Evolutionary conservation across 2,329 filamentous ascomycete species (phyloP).

Genomic region (Zarea fungicola): DNA sequence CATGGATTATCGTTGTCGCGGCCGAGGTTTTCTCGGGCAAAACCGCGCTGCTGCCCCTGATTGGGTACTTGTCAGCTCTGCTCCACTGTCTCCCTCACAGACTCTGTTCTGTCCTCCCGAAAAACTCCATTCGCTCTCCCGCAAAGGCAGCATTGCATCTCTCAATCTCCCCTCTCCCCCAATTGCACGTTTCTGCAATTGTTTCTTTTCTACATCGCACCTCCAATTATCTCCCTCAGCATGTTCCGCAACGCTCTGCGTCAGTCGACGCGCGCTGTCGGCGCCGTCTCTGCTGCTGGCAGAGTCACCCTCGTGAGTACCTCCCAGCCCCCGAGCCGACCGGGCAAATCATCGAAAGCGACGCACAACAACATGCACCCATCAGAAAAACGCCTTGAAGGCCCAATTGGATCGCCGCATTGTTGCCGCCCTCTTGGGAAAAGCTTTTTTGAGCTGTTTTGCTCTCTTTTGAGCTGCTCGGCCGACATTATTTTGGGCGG

Average conservation of each 20-base stretch:
- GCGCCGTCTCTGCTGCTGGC: slow-evolving; percentile 86
- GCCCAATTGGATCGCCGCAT: slow-evolving; percentile 32
- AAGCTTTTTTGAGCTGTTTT: slow-evolving; percentile 33
- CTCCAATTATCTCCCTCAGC: slow-evolving; percentile 48
- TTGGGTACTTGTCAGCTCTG: slow-evolving; percentile 30
- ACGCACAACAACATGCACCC: slow-evolving; percentile 30
- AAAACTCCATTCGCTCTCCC: slow-evolving; percentile 42
- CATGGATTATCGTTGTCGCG: slow-evolving; percentile 33
- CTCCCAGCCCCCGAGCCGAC: slow-evolving; percentile 36
- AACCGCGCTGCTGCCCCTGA: slow-evolving; percentile 30
- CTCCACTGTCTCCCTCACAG: slow-evolving; percentile 38
- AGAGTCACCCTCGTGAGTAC: slow-evolving; percentile 91
- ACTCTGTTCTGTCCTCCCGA: slow-evolving; percentile 37
- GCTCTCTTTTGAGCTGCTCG: slow-evolving; percentile 18
- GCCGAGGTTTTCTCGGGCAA: slow-evolving; percentile 36
- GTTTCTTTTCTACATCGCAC: slow-evolving; percentile 49
- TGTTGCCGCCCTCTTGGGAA: slow-evolving; percentile 15
- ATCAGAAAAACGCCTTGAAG: slow-evolving; percentile 25
- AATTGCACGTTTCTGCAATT: slow-evolving; percentile 61
- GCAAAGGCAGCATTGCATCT: slow-evolving; percentile 45
- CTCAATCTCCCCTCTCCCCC: slow-evolving; percentile 56
- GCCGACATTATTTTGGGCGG: slow-evolving; percentile 26
- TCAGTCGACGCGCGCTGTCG: slow-evolving; percentile 92
- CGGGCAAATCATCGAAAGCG: slow-evolving; percentile 39
- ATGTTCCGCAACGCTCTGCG: slow-evolving; percentile 99